Evolutionary conservation across 129 eudicot genomes (phyloP).

Genomic region (Flaveria bidentis): DNA sequence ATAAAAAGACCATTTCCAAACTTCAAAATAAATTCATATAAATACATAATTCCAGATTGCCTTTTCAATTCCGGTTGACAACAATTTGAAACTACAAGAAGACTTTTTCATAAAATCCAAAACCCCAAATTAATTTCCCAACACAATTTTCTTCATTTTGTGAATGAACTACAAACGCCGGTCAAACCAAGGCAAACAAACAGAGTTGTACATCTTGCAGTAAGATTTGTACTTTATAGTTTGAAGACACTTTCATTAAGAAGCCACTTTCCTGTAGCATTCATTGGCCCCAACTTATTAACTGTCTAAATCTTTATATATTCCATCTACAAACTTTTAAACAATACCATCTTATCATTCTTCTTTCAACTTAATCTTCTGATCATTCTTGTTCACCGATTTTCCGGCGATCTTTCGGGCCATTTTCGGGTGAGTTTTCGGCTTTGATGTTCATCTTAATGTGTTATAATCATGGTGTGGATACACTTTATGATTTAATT

Average conservation of each 20-base stretch:
- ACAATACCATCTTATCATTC: conserved; percentile 3
- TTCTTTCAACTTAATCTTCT: conserved; percentile 5
- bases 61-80: neutral
- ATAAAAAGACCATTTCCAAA: no score
- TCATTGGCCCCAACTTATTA: conserved; percentile 29
- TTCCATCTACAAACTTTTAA: conserved; percentile 11
- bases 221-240: neutral
- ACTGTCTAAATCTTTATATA: conserved; percentile 15
- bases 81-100: neutral
- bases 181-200: conserved; percentile 26
- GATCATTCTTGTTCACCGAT: neutral
- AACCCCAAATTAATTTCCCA: neutral
- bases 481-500: neutral
- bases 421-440: conserved; percentile 16
- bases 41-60: neutral
- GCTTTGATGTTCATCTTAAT: neutral
- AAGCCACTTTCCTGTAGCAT: conserved; percentile 8
- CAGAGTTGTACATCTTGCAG: conserved; percentile 17
- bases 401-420: neutral
- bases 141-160: neutral
- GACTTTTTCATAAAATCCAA: conserved; percentile 6
- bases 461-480: neutral
- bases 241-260: conserved; percentile 1
- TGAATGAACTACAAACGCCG: conserved; percentile 2
- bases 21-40: no score